A percentile compares a stretch with the other conserved stretches of the same genome.
These are phyloP conservation scores for Xylaria sp. DNA, from an alignment of 2,329 filamentous ascomycete genomes.

Conservation along the genomic window DNA sequence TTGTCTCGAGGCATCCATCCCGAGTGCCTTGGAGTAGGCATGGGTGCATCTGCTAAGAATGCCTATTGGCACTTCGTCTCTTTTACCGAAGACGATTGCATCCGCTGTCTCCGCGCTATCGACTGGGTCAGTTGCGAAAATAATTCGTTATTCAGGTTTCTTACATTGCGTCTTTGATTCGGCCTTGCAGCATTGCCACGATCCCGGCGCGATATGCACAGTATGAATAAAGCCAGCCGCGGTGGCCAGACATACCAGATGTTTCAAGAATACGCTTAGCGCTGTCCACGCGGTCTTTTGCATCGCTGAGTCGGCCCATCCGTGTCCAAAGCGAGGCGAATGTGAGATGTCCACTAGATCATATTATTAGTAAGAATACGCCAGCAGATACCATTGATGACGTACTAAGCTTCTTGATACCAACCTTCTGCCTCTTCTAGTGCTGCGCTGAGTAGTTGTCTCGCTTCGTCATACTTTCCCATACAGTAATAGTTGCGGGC, in stretches of 20 bases:
- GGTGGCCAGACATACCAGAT: background rate
- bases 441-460: background rate
- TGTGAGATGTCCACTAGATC: background rate
- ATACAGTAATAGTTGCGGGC: background rate
- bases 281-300: background rate
- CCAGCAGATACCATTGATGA: too few species aligned
- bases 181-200: background rate
- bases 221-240: background rate
- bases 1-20: background rate
- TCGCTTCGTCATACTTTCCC: background rate
- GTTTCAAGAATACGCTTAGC: background rate
- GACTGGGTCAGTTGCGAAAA: background rate
- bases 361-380: background rate
- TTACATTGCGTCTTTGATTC: background rate
- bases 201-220: background rate
- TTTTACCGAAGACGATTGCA: background rate
- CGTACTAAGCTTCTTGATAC: background rate
- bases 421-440: background rate
- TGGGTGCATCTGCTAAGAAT: constrained; percentile 1
- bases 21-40: background rate
- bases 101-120: background rate
- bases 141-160: background rate
- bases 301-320: background rate
- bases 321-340: background rate
- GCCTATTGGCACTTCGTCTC: background rate